Evolutionary conservation across 1,284 basidiomycete genomes (phyloP).

Genomic region (Marasmius fiardii): DNA sequence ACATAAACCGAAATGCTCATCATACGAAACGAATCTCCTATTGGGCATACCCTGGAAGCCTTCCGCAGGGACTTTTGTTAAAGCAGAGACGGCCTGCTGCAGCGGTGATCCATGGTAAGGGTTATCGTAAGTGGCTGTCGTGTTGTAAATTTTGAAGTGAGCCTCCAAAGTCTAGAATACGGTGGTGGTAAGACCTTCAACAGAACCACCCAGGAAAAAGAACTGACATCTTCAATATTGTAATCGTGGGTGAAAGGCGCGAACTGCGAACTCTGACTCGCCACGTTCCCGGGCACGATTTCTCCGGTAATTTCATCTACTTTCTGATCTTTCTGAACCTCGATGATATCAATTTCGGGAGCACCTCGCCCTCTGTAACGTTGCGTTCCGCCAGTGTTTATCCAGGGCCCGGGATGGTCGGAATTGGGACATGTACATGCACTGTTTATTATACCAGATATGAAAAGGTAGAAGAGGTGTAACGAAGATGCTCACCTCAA

Average conservation of each 20-base stretch:
- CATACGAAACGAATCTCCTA: conserved; percentile 41
- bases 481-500: conserved; percentile 55
- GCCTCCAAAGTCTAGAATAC: conserved; percentile 25
- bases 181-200: too few relatives aligned
- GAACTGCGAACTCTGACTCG: conserved; percentile 64
- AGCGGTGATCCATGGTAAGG: conserved; percentile 47
- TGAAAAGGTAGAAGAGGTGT: conserved; percentile 29
- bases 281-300: conserved; percentile 42
- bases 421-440: conserved; percentile 40
- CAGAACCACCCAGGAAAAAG: too few relatives aligned
- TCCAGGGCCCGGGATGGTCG: conserved; percentile 41
- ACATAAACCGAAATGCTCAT: conserved; percentile 32
- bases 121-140: conserved; percentile 50
- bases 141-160: conserved; percentile 50
- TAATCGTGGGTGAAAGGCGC: conserved; percentile 66
- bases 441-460: conserved; percentile 33
- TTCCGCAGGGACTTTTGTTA: conserved; percentile 47
- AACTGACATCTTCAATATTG: conserved; percentile 32
- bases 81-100: conserved; percentile 56
- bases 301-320: conserved; percentile 15
- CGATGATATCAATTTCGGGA: conserved; percentile 83
- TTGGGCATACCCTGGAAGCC: conserved; percentile 54
- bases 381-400: conserved; percentile 22
- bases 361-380: conserved; percentile 64
- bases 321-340: conserved; percentile 63